Evolutionary conservation across 2,329 filamentous ascomycete genomes (phyloP), one percentile per base, ranked within the genome.

Genomic region (Xylariaceae sp.): DNA sequence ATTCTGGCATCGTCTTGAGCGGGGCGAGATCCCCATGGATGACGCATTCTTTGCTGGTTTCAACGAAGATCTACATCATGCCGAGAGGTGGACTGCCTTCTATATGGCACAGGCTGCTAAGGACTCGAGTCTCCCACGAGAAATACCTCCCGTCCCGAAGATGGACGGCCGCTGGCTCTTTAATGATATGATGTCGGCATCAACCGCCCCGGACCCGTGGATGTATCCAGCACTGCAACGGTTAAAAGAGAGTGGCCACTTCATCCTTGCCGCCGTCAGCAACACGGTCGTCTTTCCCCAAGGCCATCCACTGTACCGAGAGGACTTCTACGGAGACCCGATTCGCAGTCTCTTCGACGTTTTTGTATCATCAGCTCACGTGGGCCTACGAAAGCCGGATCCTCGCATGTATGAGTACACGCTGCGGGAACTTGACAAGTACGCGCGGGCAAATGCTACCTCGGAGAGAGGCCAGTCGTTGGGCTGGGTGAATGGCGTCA

Each of bases 231-330:
- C 92, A 1, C 75, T 97, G 33, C 75, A 85, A 65, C 83, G 80
- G 30, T 77, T 99, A 53, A 81, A 82, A 54, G 78, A 77, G 3
- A 86, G 81, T 45, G 82, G 84, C 1, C 75, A 77, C 52, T 92
- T 87, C 62, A 79, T 93, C 27, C 73, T 97, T 1, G 93, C 87
- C 0, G 94, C 92, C 1, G 76, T 97, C 60, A 92, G 88, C 64
- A 97, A 99, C 68, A 97, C 94, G 0, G 84, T 94, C 21, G 87
- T 91, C 20, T 97, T 95, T 65, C 93, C 92, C 0, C 78, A 81
- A 0, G 87, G 81, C 0, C 91, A 97, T 66, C 75, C 80, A 20
- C 87, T 90, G 53, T 81, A 87, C 60, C 74, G 77, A 35, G 74
- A 79, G 1, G 75, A 84, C 58, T 76, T 74, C 54, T 67, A 76